Conservation (phyloP, 768 basidiomycete species). For the Collybiopsis luxurians region DNA sequence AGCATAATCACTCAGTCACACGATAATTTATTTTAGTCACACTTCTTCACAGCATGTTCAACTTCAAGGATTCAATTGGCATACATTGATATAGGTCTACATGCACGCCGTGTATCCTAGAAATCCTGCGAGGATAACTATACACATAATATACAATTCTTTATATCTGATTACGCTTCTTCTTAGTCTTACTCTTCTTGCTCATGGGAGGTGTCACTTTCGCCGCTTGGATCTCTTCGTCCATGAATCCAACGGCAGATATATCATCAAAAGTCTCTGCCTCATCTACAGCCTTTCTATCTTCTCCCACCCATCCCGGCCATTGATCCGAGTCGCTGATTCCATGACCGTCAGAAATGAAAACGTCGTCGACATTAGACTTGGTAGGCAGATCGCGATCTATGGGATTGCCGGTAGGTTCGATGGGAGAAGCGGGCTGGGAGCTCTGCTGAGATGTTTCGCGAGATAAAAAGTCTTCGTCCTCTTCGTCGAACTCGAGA, state of each 20-base stretch:
- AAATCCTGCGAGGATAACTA: too few relatives aligned
- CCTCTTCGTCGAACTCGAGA: constrained; percentile 65
- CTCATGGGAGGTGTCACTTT: constrained; percentile 2
- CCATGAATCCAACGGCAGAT: constrained; percentile 37
- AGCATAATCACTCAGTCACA: too few relatives aligned
- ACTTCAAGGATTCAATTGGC: too few relatives aligned
- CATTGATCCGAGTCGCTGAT: constrained; percentile 23
- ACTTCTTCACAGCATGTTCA: too few relatives aligned
- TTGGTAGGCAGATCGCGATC: constrained; percentile 34
- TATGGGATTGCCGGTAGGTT: constrained; percentile 27
- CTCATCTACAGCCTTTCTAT: constrained; percentile 47
- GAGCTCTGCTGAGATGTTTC: constrained; percentile 24
- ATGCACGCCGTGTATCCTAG: too few relatives aligned
- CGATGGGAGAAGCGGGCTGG: constrained; percentile 39
- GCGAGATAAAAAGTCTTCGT: constrained; percentile 51
- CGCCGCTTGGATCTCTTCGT: constrained; percentile 27
- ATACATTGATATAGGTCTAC: too few relatives aligned
- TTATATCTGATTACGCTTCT: constrained; percentile 1
- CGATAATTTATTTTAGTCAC: too few relatives aligned
- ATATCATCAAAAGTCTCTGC: constrained; percentile 51
- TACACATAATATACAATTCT: constrained; percentile 8
- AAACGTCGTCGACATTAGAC: constrained; percentile 23
- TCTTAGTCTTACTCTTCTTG: background rate
- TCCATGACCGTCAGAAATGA: constrained; percentile 4
- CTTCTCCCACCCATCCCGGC: constrained; percentile 46